These are phyloP conservation scores for Fusarium denticulatum DNA, from an alignment of 2,329 filamentous ascomycete genomes.

Conservation along the genomic window DNA sequence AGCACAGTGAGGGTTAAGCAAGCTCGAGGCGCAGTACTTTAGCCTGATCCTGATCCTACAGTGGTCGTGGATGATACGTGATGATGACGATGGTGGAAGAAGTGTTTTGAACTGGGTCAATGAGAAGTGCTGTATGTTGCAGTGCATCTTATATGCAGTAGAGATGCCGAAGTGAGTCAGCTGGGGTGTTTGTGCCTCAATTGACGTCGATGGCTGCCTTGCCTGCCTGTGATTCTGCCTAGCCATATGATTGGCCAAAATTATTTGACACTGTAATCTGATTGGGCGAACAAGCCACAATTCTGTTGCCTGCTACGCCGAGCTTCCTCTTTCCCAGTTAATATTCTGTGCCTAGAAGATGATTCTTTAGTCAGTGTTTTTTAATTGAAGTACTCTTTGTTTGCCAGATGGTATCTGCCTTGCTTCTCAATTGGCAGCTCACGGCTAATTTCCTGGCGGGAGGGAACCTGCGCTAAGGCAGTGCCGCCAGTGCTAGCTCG, in stretches of 20 bases:
- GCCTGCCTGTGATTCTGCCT: constrained; percentile 8
- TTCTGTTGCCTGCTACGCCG: constrained; percentile 23
- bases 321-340: neutral
- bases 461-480: neutral
- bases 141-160: neutral
- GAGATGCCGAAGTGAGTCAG: neutral
- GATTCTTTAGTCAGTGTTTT: rapidly evolving
- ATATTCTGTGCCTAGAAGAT: rapidly evolving
- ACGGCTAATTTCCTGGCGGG: neutral
- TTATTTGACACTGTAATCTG: rapidly evolving
- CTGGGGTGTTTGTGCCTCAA: neutral
- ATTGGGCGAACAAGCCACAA: neutral
- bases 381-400: rapidly evolving
- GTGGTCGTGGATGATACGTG: neutral
- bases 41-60: neutral
- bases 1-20: no score
- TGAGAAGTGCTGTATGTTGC: neutral
- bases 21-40: neutral
- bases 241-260: neutral
- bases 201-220: constrained; percentile 11
- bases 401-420: neutral
- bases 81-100: neutral
- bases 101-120: neutral
- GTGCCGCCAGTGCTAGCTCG: neutral
- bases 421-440: neutral